Evolutionary conservation across 768 basidiomycete species (phyloP).

Genomic region (Melanogaster broomeanus): DNA sequence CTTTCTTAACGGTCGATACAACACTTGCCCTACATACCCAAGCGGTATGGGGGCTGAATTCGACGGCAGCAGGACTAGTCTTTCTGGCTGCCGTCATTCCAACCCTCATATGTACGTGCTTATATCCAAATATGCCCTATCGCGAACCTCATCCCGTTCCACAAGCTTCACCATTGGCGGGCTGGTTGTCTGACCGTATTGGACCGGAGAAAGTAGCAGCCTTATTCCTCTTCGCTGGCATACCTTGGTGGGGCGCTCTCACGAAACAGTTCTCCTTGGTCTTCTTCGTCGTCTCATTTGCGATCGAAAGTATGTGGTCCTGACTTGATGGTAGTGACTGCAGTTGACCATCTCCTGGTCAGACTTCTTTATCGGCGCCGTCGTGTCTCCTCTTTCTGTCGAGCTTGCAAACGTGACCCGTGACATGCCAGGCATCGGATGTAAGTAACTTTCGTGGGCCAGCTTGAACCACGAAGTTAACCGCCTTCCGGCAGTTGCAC

Average conservation of each 20-base stretch:
- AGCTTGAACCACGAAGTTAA: not conserved
- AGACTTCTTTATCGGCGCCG: conserved; percentile 35
- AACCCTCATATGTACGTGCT: conserved; percentile 36
- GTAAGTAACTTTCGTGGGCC: conserved; percentile 16
- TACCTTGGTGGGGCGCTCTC: conserved; percentile 38
- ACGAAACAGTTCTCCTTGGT: conserved; percentile 29
- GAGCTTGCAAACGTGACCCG: conserved; percentile 38
- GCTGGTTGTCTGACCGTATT: conserved; percentile 33
- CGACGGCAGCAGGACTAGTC: conserved; percentile 37
- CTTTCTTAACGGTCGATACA: conserved; percentile 33
- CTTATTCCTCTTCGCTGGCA: conserved; percentile 25
- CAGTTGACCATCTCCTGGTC: not conserved
- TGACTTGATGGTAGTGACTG: not conserved
- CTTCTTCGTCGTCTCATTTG: conserved; percentile 34
- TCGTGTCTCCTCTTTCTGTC: conserved; percentile 35
- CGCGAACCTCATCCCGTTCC: not conserved
- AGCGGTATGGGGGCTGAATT: conserved; percentile 31
- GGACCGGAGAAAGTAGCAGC: conserved; percentile 34
- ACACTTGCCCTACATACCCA: conserved; percentile 38
- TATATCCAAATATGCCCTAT: conserved; percentile 2
- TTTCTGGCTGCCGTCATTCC: conserved; percentile 39
- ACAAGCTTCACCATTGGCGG: conserved; percentile 35
- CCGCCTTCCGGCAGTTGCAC: not conserved
- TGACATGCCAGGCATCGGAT: conserved; percentile 38
- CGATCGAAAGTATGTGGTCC: conserved; percentile 28